phyloP scores from a whole-genome alignment of 352 stramenopile genomes.

The Globisporangium paddicum region DNA sequence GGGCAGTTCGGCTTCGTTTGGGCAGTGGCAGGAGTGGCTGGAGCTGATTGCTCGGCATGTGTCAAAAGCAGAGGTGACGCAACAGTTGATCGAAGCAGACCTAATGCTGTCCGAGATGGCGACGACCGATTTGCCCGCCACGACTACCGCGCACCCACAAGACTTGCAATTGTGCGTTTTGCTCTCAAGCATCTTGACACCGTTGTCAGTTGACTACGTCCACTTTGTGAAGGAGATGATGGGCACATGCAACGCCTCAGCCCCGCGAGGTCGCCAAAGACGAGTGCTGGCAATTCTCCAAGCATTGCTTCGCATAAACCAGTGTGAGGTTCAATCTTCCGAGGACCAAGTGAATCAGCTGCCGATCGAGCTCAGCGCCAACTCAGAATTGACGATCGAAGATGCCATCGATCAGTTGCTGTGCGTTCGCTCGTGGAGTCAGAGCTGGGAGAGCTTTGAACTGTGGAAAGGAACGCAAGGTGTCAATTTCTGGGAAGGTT shows the following conservation, averaged over 20 bases:
- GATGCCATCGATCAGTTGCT: slow-evolving; percentile 30
- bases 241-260: slow-evolving; percentile 23
- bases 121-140: background rate
- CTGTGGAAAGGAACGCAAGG: slow-evolving; percentile 47
- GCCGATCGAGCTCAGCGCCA: slow-evolving; percentile 17
- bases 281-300: slow-evolving; percentile 37
- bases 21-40: slow-evolving; percentile 51
- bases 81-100: slow-evolving; percentile 52
- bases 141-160: slow-evolving; percentile 9
- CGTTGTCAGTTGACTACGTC: slow-evolving; percentile 46
- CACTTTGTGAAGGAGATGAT: slow-evolving; percentile 36
- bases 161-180: slow-evolving; percentile 36
- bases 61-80: slow-evolving; percentile 44
- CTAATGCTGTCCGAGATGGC: slow-evolving; percentile 26
- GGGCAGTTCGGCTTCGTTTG: slow-evolving; percentile 15
- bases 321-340: slow-evolving; percentile 14
- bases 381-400: slow-evolving; percentile 1
- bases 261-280: slow-evolving; percentile 19
- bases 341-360: slow-evolving; percentile 4
- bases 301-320: slow-evolving; percentile 28
- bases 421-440: slow-evolving; percentile 23
- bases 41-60: slow-evolving; percentile 34
- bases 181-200: slow-evolving; percentile 32
- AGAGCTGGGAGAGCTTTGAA: slow-evolving; percentile 31
- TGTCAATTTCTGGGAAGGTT: slow-evolving; percentile 53